Percentiles rank a stretch among this genome's conserved stretches.
Evolutionary conservation across 805 yeast genomes (phyloP).

Genomic region (Lipomyces anomalus): DNA sequence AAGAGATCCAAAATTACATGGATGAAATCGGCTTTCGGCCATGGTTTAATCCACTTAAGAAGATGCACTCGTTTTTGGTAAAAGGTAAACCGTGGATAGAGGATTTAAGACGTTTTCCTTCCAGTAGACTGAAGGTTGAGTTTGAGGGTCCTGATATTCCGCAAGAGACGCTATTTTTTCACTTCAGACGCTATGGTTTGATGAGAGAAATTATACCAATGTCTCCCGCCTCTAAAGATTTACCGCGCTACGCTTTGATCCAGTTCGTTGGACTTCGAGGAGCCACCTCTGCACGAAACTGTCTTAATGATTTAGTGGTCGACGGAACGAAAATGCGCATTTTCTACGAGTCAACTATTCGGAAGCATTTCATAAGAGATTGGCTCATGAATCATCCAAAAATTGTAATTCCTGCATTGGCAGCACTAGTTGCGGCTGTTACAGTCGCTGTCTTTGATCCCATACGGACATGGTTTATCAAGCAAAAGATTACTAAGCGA

Average conservation of each 20-base stretch:
- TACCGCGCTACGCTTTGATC: constrained; percentile 49
- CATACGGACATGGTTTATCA: constrained; percentile 72
- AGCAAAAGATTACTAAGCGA: constrained; percentile 53
- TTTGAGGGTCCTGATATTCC: constrained; percentile 70
- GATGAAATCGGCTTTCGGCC: constrained; percentile 27
- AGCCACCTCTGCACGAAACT: constrained; percentile 83
- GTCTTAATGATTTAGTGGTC: constrained; percentile 72
- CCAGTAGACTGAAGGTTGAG: constrained; percentile 52
- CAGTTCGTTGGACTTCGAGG: constrained; percentile 53
- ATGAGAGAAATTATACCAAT: constrained; percentile 69
- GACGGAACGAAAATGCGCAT: constrained; percentile 62
- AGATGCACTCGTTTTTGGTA: constrained; percentile 61
- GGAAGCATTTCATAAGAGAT: constrained; percentile 49
- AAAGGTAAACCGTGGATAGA: constrained; percentile 96
- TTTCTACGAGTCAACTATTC: constrained; percentile 56
- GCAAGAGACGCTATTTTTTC: constrained; percentile 73
- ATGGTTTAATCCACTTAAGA: constrained; percentile 41
- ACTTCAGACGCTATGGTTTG: constrained; percentile 82
- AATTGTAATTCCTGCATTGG: constrained; percentile 69
- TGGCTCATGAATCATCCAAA: constrained; percentile 71
- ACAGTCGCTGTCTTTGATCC: constrained; percentile 92
- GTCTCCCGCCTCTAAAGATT: constrained; percentile 41
- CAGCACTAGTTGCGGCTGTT: constrained; percentile 72
- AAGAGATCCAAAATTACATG: constrained; percentile 42
- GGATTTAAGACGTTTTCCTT: constrained; percentile 76